These are phyloP conservation scores for Babesia ovata DNA, from an alignment of 169 alveolate species.

Conservation along the genomic window DNA sequence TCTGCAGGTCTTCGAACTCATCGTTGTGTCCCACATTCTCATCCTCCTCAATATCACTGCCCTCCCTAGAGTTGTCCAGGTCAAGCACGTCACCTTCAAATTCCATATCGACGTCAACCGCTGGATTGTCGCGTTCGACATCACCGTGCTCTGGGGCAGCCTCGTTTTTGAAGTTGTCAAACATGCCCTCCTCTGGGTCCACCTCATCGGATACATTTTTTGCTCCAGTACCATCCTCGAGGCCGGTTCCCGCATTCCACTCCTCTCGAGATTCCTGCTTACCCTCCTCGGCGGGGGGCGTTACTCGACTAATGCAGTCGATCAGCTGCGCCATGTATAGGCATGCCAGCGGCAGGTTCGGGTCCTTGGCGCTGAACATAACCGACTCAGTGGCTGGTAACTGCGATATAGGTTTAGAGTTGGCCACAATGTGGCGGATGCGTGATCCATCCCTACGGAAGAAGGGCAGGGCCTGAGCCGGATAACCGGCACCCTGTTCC, in stretches of 20 bases:
- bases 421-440: background rate
- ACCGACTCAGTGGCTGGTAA: background rate
- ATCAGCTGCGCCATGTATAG: slow-evolving; percentile 37
- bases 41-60: slow-evolving; percentile 71
- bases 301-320: slow-evolving; percentile 21
- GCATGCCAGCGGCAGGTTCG: slow-evolving; percentile 24
- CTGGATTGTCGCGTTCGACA: slow-evolving; percentile 73
- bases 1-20: slow-evolving; percentile 60
- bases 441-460: background rate
- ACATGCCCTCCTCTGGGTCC: slow-evolving; percentile 70
- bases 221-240: slow-evolving; percentile 70
- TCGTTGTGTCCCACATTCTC: slow-evolving; percentile 68
- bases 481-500: background rate
- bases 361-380: slow-evolving; percentile 1
- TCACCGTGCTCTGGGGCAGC: slow-evolving; percentile 77
- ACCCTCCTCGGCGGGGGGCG: slow-evolving; percentile 34
- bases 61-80: slow-evolving; percentile 72
- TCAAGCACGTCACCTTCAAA: slow-evolving; percentile 72
- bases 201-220: slow-evolving; percentile 75
- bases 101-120: slow-evolving; percentile 67
- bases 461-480: background rate
- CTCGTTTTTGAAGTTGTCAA: slow-evolving; percentile 76
- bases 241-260: slow-evolving; percentile 60
- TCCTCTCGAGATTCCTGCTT: slow-evolving; percentile 35
- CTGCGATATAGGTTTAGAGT: background rate